These are phyloP conservation scores for Vachellia collinsii DNA, from an alignment of 306 rosid genomes.

Conservation along the genomic window DNA sequence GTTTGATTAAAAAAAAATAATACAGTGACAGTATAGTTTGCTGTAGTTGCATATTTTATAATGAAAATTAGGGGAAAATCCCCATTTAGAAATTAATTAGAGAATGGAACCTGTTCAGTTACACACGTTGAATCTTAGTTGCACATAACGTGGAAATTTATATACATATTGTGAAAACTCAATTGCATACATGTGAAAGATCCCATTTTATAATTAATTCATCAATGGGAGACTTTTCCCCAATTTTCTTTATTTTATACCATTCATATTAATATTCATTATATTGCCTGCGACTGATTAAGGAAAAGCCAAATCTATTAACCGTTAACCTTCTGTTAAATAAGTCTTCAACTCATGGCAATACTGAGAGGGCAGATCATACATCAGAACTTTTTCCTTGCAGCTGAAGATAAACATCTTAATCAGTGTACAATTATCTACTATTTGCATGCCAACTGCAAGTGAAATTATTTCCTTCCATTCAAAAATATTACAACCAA, in stretches of 20 bases:
- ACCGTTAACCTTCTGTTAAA: neutral
- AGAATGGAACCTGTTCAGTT: no score
- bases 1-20: neutral
- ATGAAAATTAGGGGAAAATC: no score
- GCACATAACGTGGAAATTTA: no score
- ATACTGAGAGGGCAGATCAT: neutral
- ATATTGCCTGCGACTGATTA: neutral
- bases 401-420: conserved; percentile 30
- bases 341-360: neutral
- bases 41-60: neutral
- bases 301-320: neutral
- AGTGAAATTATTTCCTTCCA: conserved; percentile 48
- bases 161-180: no score
- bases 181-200: no score
- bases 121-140: no score
- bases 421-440: neutral
- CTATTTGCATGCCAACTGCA: conserved; percentile 15
- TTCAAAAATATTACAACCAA: conserved; percentile 73
- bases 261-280: neutral
- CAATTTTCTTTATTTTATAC: no score
- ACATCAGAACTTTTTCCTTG: neutral
- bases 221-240: no score
- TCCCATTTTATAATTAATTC: no score
- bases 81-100: no score
- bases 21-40: neutral